Percentiles rank a stretch among this genome's conserved stretches.
These are phyloP conservation scores for Geotrichum klebahnii DNA, from an alignment of 1,139 yeast species.

Conservation along the genomic window DNA sequence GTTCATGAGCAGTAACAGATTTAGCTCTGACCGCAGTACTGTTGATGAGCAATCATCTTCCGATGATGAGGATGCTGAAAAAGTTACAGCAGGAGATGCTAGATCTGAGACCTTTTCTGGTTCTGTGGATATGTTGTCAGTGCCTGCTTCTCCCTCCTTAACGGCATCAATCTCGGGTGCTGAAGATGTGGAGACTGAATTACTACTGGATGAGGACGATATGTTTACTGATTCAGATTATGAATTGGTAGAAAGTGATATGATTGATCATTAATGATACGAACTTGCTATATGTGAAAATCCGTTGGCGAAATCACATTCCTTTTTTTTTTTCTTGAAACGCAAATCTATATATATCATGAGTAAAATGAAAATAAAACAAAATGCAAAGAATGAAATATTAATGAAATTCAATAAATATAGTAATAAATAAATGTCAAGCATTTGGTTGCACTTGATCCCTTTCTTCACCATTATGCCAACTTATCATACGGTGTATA, in stretches of 20 bases:
- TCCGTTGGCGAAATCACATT: background rate
- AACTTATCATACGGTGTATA: slow-evolving; percentile 5
- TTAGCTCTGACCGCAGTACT: background rate
- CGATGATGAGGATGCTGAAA: slow-evolving; percentile 4
- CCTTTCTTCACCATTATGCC: too few relatives aligned
- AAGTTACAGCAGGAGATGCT: background rate
- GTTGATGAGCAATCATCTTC: slow-evolving; percentile 1
- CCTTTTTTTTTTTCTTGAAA: background rate
- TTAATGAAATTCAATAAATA: background rate
- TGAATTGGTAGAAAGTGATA: slow-evolving; percentile 11
- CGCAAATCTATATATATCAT: background rate
- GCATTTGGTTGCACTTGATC: too few relatives aligned
- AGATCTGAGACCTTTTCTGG: background rate
- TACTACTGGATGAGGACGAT: slow-evolving; percentile 15
- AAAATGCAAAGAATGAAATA: background rate
- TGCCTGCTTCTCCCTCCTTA: slow-evolving; percentile 12
- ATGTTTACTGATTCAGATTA: slow-evolving; percentile 17
- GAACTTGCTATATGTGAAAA: too few relatives aligned
- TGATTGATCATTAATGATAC: background rate
- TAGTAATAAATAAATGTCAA: too few relatives aligned
- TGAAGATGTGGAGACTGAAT: slow-evolving; percentile 9
- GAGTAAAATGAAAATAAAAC: background rate
- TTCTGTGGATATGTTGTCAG: slow-evolving; percentile 3
- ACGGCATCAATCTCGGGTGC: slow-evolving; percentile 10
- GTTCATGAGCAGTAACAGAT: slow-evolving; percentile 13